Conservation (phyloP, 352 stramenopile genomes). For the Pseudoperonospora humuli region DNA sequence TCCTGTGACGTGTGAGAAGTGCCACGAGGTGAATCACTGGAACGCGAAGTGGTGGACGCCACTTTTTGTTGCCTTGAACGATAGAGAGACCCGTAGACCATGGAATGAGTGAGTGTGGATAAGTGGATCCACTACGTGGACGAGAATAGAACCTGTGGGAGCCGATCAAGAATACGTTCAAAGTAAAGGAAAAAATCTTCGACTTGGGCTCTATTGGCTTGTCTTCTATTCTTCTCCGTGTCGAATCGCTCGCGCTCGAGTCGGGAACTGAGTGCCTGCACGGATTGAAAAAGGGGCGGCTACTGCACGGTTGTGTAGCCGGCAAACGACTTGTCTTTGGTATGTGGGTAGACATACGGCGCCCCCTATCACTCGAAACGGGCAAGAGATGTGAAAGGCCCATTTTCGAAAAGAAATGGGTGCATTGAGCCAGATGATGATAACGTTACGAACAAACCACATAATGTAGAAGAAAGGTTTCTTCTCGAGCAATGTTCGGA, state of each 20-base stretch:
- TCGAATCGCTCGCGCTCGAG: constrained; percentile 20
- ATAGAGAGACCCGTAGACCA: constrained; percentile 34
- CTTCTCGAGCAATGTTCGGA: no score
- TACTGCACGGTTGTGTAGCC: constrained; percentile 2
- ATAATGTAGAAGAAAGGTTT: no score
- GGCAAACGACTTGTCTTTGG: constrained; percentile 2
- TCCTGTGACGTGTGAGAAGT: constrained; percentile 16
- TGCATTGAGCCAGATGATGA: not conserved
- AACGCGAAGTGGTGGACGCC: constrained; percentile 11
- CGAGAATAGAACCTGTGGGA: constrained; percentile 10
- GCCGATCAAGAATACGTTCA: not conserved
- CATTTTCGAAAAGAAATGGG: constrained; percentile 6
- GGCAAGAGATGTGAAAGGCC: constrained; percentile 14
- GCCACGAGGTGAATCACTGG: constrained; percentile 8
- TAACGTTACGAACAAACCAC: not conserved
- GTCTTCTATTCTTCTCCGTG: not conserved
- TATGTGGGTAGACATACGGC: constrained; percentile 18
- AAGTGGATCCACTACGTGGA: constrained; percentile 18
- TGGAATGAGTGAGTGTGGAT: no score
- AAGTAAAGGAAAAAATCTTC: not conserved
- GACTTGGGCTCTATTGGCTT: not conserved
- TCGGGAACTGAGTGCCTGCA: constrained; percentile 28
- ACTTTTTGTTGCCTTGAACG: constrained; percentile 20
- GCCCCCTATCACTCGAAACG: constrained; percentile 10
- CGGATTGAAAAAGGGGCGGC: constrained; percentile 3